These are phyloP conservation scores for bread wheat (Triticum aestivum) DNA, from an alignment of 176 grass and related monocot species.

Conservation along the genomic window IWGSC_CS_RefSeq_v2.1 NC_057804.1:188535899-188536398, in stretches of 20 bases:
- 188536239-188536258: background rate
- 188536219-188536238: background rate
- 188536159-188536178: background rate
- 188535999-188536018: background rate
- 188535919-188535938: background rate
- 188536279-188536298: background rate
- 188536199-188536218: background rate
- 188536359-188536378: constrained; percentile 64
- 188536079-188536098: background rate
- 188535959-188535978: background rate
- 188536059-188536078: background rate
- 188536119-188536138: background rate
- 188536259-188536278: background rate
- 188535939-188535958: background rate
- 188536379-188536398: constrained; percentile 91
- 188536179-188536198: background rate
- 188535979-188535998: background rate
- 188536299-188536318: background rate
- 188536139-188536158: background rate
- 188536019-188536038: background rate
- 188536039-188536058: background rate
- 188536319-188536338: constrained; percentile 13
- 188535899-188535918: background rate
- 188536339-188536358: constrained; percentile 8
- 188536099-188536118: background rate